Conservation (phyloP, 495 filamentous ascomycete genomes). For the Xylaria flabelliformis region DNA sequence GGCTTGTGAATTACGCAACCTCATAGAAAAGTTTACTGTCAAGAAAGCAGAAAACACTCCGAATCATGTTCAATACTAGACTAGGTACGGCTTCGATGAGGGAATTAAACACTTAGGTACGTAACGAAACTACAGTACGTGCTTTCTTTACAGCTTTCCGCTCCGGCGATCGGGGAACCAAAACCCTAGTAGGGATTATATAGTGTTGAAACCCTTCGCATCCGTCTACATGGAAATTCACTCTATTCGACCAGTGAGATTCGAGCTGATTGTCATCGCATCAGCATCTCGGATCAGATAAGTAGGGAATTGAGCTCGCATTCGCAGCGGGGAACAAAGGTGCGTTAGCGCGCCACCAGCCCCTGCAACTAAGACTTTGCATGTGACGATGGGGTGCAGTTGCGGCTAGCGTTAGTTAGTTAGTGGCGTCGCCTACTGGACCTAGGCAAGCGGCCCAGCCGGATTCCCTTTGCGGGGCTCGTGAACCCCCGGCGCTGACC, state of each 20-base stretch:
- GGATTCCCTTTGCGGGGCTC: conserved; percentile 1
- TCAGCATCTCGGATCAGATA: conserved; percentile 35
- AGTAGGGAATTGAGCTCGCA: conserved; percentile 31
- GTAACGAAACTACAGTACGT: neutral
- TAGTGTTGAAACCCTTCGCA: neutral
- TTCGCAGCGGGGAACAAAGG: conserved; percentile 29
- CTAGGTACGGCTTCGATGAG: neutral
- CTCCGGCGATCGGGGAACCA: neutral
- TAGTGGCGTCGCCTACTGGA: neutral
- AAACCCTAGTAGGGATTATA: neutral
- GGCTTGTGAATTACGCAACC: neutral
- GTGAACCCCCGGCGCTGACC: neutral
- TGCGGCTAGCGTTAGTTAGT: neutral
- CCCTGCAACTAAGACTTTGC: conserved; percentile 16
- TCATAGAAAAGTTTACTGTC: neutral
- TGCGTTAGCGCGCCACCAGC: conserved; percentile 5
- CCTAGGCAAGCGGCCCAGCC: neutral
- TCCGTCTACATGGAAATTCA: neutral
- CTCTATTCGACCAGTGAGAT: conserved; percentile 22
- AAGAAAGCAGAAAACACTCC: neutral
- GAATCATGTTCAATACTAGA: neutral
- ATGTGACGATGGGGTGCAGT: conserved; percentile 19
- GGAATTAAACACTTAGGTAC: neutral
- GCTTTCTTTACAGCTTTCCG: neutral
- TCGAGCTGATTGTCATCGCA: conserved; percentile 32